Conservation (phyloP, 2,329 filamentous ascomycete species). For the Neofusicoccum ribis region DNA sequence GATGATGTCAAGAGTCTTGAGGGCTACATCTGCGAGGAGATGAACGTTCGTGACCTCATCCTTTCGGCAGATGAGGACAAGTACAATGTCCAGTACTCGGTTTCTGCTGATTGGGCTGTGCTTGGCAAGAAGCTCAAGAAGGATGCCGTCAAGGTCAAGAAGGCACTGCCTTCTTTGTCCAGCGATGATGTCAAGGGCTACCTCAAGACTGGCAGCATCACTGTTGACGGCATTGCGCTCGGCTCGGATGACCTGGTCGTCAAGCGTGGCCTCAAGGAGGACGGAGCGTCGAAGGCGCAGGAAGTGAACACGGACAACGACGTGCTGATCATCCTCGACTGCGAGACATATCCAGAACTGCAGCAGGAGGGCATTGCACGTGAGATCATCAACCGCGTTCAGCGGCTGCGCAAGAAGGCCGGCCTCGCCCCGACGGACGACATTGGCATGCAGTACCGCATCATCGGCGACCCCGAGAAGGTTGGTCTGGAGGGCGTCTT, state of each 20-base stretch:
- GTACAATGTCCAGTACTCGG: conserved; percentile 90
- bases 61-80: conserved; percentile 83
- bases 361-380: conserved; percentile 85
- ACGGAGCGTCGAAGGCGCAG: conserved; percentile 68
- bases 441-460: conserved; percentile 88
- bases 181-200: conserved; percentile 81
- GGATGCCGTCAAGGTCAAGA: conserved; percentile 87
- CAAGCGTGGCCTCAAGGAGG: conserved; percentile 74
- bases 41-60: conserved; percentile 84
- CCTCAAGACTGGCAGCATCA: conserved; percentile 69
- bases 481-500: conserved; percentile 73
- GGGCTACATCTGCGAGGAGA: conserved; percentile 85
- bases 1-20: conserved; percentile 84
- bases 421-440: conserved; percentile 90
- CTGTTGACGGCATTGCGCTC: conserved; percentile 83
- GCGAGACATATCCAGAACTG: conserved; percentile 77
- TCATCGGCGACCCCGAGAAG: conserved; percentile 75
- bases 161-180: conserved; percentile 75
- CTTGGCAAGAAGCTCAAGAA: conserved; percentile 98
- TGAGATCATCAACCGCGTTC: conserved; percentile 91
- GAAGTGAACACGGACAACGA: conserved; percentile 89
- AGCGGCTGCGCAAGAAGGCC: conserved; percentile 90
- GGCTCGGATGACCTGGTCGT: conserved; percentile 81
- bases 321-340: conserved; percentile 87
- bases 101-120: conserved; percentile 87